These are phyloP conservation scores for Ulvella scutata DNA, from an alignment of 139 green algal genomes.

Conservation along the genomic window DNA sequence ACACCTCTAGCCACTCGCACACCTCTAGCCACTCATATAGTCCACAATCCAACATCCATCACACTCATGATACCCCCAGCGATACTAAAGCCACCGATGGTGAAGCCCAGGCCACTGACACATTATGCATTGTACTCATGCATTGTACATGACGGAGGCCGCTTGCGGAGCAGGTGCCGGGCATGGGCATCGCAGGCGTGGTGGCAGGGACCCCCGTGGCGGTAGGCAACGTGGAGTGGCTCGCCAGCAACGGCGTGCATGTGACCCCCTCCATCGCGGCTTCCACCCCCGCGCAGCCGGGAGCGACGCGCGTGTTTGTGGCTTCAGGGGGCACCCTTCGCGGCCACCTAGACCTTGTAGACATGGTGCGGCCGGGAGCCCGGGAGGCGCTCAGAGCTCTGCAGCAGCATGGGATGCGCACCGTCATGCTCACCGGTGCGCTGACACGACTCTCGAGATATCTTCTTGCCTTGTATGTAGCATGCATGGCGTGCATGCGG, in stretches of 20 bases:
- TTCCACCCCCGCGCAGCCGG: background rate
- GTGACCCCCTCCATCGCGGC: background rate
- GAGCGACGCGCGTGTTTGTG: background rate
- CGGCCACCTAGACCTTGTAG: background rate
- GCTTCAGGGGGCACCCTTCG: background rate
- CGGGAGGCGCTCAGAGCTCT: background rate
- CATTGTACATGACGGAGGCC: too few relatives aligned
- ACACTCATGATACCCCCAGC: too few relatives aligned
- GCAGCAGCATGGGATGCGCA: slow-evolving; percentile 6
- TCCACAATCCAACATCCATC: too few relatives aligned
- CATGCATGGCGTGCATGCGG: too few relatives aligned
- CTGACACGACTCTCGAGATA: too few relatives aligned
- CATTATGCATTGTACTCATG: too few relatives aligned
- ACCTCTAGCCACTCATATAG: too few relatives aligned
- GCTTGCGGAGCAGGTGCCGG: background rate
- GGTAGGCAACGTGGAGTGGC: slow-evolving; percentile 67
- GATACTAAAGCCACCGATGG: too few relatives aligned
- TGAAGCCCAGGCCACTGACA: too few relatives aligned
- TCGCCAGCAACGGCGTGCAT: slow-evolving; percentile 13
- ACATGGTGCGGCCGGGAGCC: slow-evolving; percentile 5
- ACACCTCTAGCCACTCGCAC: too few relatives aligned
- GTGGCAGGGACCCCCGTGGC: slow-evolving; percentile 36
- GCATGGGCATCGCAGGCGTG: slow-evolving; percentile 39
- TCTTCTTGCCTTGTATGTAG: too few relatives aligned
- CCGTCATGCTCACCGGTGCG: background rate